Evolutionary conservation across 768 basidiomycete genomes (phyloP).

Genomic region (Amanita brunnescens): DNA sequence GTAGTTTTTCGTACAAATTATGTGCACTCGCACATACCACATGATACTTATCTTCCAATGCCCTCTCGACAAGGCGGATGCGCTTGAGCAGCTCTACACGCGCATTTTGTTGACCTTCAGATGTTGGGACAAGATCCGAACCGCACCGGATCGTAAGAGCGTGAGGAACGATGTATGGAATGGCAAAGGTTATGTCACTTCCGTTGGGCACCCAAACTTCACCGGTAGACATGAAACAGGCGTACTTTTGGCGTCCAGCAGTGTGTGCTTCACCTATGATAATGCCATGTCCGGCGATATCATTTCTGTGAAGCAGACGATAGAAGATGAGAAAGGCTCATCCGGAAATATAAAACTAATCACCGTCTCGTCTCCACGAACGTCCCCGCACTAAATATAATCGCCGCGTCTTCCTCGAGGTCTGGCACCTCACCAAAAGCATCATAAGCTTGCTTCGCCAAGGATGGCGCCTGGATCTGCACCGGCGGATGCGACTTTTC

Average conservation of each 20-base stretch:
- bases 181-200: constrained; percentile 49
- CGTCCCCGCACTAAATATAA: constrained; percentile 30
- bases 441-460: constrained; percentile 13
- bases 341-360: constrained; percentile 9
- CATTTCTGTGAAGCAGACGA: constrained; percentile 21
- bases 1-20: constrained; percentile 39
- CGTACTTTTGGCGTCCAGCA: constrained; percentile 13
- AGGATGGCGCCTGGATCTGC: constrained; percentile 7
- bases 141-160: constrained; percentile 46
- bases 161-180: constrained; percentile 46
- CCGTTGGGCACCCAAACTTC: constrained; percentile 41
- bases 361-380: constrained; percentile 48
- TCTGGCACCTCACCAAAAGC: constrained; percentile 5
- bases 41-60: constrained; percentile 33
- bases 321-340: constrained; percentile 9
- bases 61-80: constrained; percentile 44
- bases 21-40: constrained; percentile 17
- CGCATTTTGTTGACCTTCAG: constrained; percentile 37
- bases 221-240: constrained; percentile 30
- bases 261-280: constrained; percentile 23
- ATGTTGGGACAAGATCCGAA: constrained; percentile 15
- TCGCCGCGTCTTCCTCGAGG: constrained; percentile 13
- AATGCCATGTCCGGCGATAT: constrained; percentile 21
- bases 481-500: not conserved
- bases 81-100: constrained; percentile 55